Base-by-base conservation (phyloP, 2,329 filamentous ascomycete genomes). In the Saccharata proteae region DNA sequence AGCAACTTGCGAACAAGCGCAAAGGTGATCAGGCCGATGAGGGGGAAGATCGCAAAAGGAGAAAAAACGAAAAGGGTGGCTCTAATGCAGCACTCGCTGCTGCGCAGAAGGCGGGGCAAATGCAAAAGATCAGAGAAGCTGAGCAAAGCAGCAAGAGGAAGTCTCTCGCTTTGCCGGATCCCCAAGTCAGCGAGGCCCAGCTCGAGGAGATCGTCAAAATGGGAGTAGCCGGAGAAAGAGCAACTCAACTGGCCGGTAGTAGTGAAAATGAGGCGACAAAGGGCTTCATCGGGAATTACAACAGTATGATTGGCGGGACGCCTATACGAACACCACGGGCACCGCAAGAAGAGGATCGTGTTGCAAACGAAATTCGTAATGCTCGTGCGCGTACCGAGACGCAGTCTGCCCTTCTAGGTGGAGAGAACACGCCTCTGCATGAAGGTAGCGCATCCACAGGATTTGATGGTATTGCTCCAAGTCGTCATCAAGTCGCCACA, bases 131-230 rank as follows among this genome's bases (percentile, higher is more conserved):
- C 35, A 74, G 90, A 16, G 90, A 98, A 59, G 90, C 90, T 2
- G 90, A 98, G 56, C 88, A 93, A 57, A 92, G 83, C 61, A 94
- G 84, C 64, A 96, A 93, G 60, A 74, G 90, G 36, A 74, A 84
- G 36, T 63, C 78, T 5, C 65, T 98, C n/a, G 75, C 78, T 26
- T 64, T 98, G 16, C 90, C 90, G 6, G 66, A 81, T 15, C 90
- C 90, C 6, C 90, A 98, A 58, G 84, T 98, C 45, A 78, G 82
- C 54, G 90, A 98, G 48, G 71, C 75, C 25, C 90, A 98, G 58
- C 65, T 98, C 37, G 90, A 98, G 50, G 86, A 94, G 43, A 96
- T 98, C 48, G 84, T 98, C 41, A 98, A 98, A 64, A 93, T 96
- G 85, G 88, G 90, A 26, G 81, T 93, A 71, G 74, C 85, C 38